These are phyloP conservation scores for Diaporthe capsici DNA, from an alignment of 2,329 filamentous ascomycete genomes.

Conservation along the genomic window DNA sequence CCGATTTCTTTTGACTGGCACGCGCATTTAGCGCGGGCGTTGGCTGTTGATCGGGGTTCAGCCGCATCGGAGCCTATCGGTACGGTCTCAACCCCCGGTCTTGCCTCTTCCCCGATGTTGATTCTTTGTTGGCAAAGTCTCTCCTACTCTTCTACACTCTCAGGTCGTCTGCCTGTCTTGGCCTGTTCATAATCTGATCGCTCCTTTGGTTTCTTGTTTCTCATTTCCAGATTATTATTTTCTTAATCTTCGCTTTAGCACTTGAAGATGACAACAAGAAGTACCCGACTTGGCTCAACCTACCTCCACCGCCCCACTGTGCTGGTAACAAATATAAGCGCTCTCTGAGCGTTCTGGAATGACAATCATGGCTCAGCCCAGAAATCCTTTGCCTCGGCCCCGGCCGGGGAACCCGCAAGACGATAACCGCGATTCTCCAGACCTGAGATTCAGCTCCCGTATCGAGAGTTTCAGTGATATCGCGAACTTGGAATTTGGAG, in stretches of 20 bases:
- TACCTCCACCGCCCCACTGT: too few relatives aligned
- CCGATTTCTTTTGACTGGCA: neutral
- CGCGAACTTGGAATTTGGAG: constrained; percentile 48
- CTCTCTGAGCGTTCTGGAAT: neutral
- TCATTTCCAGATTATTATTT: neutral
- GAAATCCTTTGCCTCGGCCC: neutral
- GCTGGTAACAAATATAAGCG: neutral
- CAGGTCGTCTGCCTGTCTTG: neutral
- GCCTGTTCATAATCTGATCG: neutral
- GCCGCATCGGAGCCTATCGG: constrained; percentile 31
- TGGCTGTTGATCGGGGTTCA: constrained; percentile 7
- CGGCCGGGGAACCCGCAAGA: neutral
- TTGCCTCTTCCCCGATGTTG: neutral
- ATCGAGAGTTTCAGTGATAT: constrained; percentile 52
- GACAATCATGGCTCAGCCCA: constrained; percentile 12
- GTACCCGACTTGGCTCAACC: neutral
- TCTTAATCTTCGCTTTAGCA: neutral
- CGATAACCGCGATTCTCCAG: neutral
- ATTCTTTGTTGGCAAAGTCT: neutral
- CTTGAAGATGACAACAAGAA: neutral
- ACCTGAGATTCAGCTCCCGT: constrained; percentile 38
- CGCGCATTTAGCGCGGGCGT: constrained; percentile 1
- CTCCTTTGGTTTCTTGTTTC: neutral
- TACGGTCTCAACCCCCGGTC: constrained; percentile 11
- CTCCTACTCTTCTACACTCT: neutral